Base-by-base conservation (phyloP, 371 early-diverging fungal genomes). In the Cokeromyces recurvatus region DNA sequence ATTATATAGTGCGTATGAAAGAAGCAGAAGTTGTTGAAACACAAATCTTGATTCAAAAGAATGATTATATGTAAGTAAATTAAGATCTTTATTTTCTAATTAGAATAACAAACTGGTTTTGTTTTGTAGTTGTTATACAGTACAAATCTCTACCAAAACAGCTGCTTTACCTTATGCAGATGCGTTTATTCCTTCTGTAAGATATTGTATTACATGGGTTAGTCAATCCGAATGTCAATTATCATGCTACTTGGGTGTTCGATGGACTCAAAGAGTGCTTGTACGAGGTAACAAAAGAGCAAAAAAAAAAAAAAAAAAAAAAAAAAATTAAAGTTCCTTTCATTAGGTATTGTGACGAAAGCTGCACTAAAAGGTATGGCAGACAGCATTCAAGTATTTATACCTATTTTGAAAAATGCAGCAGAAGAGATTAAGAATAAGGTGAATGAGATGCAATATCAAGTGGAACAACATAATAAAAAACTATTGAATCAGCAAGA, bases 1-100 rank as follows among this genome's bases (percentile, higher is more conserved):
- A 31, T 19, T 37, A 7, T 22, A 17, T 38, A 65, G 73, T 81
- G 17, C 68, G 71, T 31, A 38, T 79, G 41, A 81, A 81, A 36
- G 78, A 78, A 36, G 72, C 81, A 0, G 81, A 81, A 31, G 78
- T 78, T 7, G 68, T 71, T 1, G 81, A 81, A n/a, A 72, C 67
- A 0, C 81, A 81, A 29, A 41, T 58, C 2, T 49, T 78, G 8
- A 54, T 74, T 17, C 65, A 68, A 20, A 68, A 78, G 38, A 70
- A 78, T 22, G 77, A 77, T 0, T 62, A 78, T 32, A 32, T 78
- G 63, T 73, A 55, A 48, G 54, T 46, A 1, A 15, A 15, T 36
- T 25, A n/a, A n/a, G n/a, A n/a, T n/a, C n/a, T n/a, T n/a, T n/a
- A n/a, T n/a, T n/a, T n/a, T n/a, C n/a, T n/a, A n/a, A n/a, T n/a